These are phyloP conservation scores for Stephania yunnanensis DNA, from an alignment of 164 flowering plant genomes.

Conservation along the genomic window DNA sequence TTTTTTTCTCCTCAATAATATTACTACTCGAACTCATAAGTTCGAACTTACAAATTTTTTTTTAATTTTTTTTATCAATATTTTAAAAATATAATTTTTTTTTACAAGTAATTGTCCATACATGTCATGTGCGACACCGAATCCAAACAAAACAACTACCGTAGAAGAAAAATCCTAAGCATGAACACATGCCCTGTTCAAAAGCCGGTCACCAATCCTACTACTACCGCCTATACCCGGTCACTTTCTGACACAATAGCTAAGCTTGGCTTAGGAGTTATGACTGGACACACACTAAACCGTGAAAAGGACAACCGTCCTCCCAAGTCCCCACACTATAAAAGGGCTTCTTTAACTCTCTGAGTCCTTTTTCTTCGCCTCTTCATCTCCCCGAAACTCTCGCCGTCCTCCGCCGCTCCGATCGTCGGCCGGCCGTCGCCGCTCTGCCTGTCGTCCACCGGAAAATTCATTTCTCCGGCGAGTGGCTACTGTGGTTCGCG, in stretches of 20 bases:
- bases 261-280: background rate
- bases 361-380: background rate
- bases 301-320: background rate
- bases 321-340: background rate
- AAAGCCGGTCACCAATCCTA: conserved; percentile 4
- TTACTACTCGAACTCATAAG: too few species aligned
- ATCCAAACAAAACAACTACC: background rate
- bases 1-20: too few species aligned
- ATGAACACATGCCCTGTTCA: background rate
- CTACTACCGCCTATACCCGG: conserved; percentile 12
- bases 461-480: background rate
- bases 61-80: too few species aligned
- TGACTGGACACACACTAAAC: background rate
- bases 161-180: too few species aligned
- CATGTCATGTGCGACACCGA: too few species aligned
- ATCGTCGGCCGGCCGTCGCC: background rate
- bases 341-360: background rate
- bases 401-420: background rate
- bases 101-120: too few species aligned
- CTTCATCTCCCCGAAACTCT: background rate
- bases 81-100: too few species aligned
- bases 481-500: conserved; percentile 7
- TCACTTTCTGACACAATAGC: background rate
- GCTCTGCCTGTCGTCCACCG: conserved; percentile 6
- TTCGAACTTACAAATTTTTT: too few species aligned